Percentiles rank a stretch among this genome's conserved stretches.
phyloP scores from a whole-genome alignment of 768 basidiomycete genomes.

The Dendrothele bispora region DNA sequence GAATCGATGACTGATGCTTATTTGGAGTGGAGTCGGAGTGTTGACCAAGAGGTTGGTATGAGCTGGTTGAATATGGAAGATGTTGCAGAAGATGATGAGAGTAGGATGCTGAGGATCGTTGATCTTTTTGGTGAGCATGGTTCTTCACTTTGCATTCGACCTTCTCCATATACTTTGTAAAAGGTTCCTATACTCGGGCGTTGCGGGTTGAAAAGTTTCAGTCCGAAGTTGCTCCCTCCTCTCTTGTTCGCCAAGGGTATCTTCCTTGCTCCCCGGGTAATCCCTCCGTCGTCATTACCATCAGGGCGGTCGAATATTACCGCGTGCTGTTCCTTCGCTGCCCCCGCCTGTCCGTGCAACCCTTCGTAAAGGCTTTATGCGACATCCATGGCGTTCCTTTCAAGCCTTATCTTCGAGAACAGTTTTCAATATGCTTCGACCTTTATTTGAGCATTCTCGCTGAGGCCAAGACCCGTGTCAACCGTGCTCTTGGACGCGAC shows the following conservation, averaged over 20 bases:
- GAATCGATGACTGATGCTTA: too few relatives aligned
- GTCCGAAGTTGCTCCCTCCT: too few relatives aligned
- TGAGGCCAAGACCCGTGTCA: slow-evolving; percentile 10
- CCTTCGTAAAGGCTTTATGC: slow-evolving; percentile 17
- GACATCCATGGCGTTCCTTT: slow-evolving; percentile 16
- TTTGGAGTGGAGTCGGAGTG: too few relatives aligned
- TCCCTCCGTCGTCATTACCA: slow-evolving; percentile 7
- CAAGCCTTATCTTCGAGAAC: slow-evolving; percentile 8
- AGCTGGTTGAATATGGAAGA: too few relatives aligned
- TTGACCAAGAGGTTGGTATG: too few relatives aligned
- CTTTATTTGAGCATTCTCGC: slow-evolving; percentile 21
- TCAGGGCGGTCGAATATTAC: slow-evolving; percentile 14
- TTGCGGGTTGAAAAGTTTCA: too few relatives aligned
- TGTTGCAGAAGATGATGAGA: too few relatives aligned
- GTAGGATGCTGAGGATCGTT: too few relatives aligned
- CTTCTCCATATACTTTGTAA: too few relatives aligned
- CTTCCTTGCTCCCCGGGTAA: neutral
- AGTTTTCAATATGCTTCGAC: slow-evolving; percentile 26
- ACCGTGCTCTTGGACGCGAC: slow-evolving; percentile 13
- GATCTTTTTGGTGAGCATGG: too few relatives aligned
- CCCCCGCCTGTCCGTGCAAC: slow-evolving; percentile 18
- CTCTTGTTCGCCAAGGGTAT: neutral
- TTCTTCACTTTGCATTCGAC: too few relatives aligned
- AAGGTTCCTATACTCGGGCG: too few relatives aligned
- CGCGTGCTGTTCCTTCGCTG: slow-evolving; percentile 3